A percentile compares a stretch with the other conserved stretches of the same genome.
Evolutionary conservation across 495 filamentous ascomycete genomes (phyloP).

Genomic region (Annulohypoxylon maeteangense): DNA sequence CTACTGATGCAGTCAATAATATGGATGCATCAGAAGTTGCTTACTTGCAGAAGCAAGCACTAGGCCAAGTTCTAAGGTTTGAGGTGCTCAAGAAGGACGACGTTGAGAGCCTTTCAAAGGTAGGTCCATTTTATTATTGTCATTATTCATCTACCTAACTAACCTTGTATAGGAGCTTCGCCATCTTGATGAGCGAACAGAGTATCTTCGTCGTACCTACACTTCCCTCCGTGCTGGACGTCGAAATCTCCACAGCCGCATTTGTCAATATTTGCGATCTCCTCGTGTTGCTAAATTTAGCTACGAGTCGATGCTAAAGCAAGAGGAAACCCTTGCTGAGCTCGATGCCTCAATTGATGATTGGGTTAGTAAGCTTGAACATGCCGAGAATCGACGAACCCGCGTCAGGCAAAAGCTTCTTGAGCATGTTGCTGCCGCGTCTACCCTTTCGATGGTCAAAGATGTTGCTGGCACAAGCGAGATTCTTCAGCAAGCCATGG

Average conservation of each 20-base stretch:
- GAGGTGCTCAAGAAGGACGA: constrained; percentile 74
- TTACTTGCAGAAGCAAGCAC: constrained; percentile 68
- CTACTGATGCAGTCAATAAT: constrained; percentile 59
- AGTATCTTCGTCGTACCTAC: constrained; percentile 76
- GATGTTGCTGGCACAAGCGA: constrained; percentile 52
- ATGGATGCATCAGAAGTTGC: constrained; percentile 63
- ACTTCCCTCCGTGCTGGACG: constrained; percentile 73
- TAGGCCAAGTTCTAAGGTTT: constrained; percentile 71
- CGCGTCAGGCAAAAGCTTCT: constrained; percentile 79
- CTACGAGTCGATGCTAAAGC: constrained; percentile 74
- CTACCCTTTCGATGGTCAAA: constrained; percentile 52
- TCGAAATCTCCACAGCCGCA: constrained; percentile 73
- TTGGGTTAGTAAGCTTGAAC: constrained; percentile 77
- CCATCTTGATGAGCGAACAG: constrained; percentile 74
- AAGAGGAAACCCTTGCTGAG: constrained; percentile 77
- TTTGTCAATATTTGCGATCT: constrained; percentile 73
- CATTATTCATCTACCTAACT: constrained; percentile 3
- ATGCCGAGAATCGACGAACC: constrained; percentile 76
- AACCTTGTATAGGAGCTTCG: constrained; percentile 66
- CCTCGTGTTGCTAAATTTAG: constrained; percentile 71
- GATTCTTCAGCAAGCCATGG: constrained; percentile 54
- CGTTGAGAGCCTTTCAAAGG: constrained; percentile 71
- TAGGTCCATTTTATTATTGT: constrained; percentile 46
- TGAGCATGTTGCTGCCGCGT: constrained; percentile 75
- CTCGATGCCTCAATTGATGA: constrained; percentile 79